These are phyloP conservation scores for Ascosphaera aggregata DNA, from an alignment of 2,329 filamentous ascomycete species.

Conservation along the genomic window DNA sequence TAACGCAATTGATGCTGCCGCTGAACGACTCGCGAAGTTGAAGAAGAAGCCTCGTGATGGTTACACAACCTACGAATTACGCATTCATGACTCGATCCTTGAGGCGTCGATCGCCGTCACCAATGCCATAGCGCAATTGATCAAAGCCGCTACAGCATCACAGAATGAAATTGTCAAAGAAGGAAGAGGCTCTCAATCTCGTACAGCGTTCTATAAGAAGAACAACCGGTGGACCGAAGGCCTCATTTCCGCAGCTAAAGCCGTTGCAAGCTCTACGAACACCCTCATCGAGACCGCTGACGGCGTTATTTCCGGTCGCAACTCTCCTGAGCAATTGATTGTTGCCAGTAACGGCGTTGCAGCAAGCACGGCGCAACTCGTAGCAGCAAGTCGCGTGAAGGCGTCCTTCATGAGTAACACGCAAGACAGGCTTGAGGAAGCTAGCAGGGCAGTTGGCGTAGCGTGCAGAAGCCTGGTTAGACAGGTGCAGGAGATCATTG, in stretches of 20 bases:
- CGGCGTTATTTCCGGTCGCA: slow-evolving; percentile 74
- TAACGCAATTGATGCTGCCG: slow-evolving; percentile 81
- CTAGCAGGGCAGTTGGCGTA: slow-evolving; percentile 75
- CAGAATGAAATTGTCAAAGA: slow-evolving; percentile 95
- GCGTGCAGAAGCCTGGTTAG: slow-evolving; percentile 74
- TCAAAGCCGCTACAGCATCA: slow-evolving; percentile 79
- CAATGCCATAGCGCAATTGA: slow-evolving; percentile 76
- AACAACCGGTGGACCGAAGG: slow-evolving; percentile 99
- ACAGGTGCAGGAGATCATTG: slow-evolving; percentile 88
- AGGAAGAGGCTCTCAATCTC: slow-evolving; percentile 64
- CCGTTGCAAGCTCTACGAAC: slow-evolving; percentile 81
- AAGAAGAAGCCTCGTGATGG: slow-evolving; percentile 92
- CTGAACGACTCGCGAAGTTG: slow-evolving; percentile 69
- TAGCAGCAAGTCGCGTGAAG: slow-evolving; percentile 88
- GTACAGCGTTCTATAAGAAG: slow-evolving; percentile 97
- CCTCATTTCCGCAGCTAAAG: slow-evolving; percentile 90
- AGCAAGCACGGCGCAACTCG: slow-evolving; percentile 85
- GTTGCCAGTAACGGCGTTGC: slow-evolving; percentile 95
- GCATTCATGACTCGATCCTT: slow-evolving; percentile 85
- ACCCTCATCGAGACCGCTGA: slow-evolving; percentile 95
- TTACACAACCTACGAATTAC: slow-evolving; percentile 88
- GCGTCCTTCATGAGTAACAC: slow-evolving; percentile 95
- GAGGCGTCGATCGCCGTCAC: slow-evolving; percentile 86
- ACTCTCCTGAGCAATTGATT: slow-evolving; percentile 90
- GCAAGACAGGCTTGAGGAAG: slow-evolving; percentile 74